These are phyloP conservation scores for Didymella lethalis DNA, from an alignment of 2,329 filamentous ascomycete species.

Conservation along the genomic window DNA sequence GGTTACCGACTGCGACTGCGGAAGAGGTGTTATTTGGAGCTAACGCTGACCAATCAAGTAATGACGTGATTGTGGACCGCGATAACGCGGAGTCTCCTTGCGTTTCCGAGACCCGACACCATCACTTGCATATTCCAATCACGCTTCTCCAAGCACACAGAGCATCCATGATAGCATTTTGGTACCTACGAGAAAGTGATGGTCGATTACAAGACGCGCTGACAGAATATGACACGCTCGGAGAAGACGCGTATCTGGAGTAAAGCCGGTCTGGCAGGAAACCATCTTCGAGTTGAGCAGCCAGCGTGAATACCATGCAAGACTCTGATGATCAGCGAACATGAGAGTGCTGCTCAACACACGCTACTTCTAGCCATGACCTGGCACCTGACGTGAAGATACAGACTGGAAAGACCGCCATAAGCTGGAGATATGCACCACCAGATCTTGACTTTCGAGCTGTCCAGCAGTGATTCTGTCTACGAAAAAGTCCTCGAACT, in stretches of 20 bases:
- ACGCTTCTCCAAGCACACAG: neutral
- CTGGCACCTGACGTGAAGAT: no score
- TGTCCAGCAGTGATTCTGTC: no score
- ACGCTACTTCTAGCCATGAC: no score
- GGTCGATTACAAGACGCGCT: neutral
- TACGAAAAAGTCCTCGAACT: no score
- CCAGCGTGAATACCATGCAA: no score
- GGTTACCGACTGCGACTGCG: neutral
- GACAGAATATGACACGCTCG: neutral
- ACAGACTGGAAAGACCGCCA: no score
- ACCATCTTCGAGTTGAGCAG: no score
- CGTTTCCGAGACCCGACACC: neutral
- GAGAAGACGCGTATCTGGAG: neutral
- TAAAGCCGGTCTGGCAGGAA: neutral
- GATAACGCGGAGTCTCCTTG: conserved; percentile 13
- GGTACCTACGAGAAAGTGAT: neutral
- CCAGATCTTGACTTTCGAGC: no score
- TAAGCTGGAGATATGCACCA: no score
- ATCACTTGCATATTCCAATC: neutral
- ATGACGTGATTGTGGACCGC: conserved; percentile 19
- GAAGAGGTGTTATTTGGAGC: neutral
- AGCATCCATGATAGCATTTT: neutral
- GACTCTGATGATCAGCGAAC: no score
- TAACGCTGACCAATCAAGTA: conserved; percentile 19
- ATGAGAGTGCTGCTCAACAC: no score